These are phyloP conservation scores for Candida pseudofarinosa DNA, from an alignment of 805 yeast species.

Conservation along the genomic window DNA sequence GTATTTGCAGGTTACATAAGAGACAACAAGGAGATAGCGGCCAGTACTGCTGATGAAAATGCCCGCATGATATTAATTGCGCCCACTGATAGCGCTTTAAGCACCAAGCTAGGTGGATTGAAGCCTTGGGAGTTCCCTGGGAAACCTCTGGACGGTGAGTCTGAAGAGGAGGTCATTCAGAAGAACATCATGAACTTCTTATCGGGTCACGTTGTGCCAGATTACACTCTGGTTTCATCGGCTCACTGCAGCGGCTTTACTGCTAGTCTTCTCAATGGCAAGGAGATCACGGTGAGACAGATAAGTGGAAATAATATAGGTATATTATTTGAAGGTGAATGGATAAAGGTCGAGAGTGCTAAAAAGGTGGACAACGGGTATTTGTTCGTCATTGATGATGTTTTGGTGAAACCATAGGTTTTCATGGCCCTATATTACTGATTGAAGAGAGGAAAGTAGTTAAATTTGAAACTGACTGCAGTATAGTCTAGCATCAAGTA, in stretches of 20 bases:
- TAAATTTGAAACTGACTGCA: too few relatives aligned
- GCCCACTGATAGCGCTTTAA: conserved; percentile 59
- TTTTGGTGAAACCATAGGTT: conserved; percentile 21
- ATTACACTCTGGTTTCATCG: conserved; percentile 17
- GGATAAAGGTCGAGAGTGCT: conserved; percentile 21
- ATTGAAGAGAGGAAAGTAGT: background rate
- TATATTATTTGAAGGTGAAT: conserved; percentile 11
- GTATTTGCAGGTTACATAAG: conserved; percentile 71
- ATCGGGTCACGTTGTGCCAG: conserved; percentile 53
- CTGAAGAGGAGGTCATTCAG: conserved; percentile 44
- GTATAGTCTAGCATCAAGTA: too few relatives aligned
- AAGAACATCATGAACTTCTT: conserved; percentile 57
- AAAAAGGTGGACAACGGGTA: conserved; percentile 37
- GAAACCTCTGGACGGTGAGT: conserved; percentile 34
- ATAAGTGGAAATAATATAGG: conserved; percentile 14
- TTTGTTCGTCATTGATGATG: conserved; percentile 34
- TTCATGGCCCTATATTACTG: background rate
- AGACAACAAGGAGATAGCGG: conserved; percentile 49
- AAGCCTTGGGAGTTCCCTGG: conserved; percentile 87
- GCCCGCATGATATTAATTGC: conserved; percentile 57
- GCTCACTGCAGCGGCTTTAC: conserved; percentile 11
- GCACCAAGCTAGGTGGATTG: conserved; percentile 38
- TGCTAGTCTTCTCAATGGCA: conserved; percentile 18
- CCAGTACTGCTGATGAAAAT: conserved; percentile 43
- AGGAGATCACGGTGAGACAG: conserved; percentile 17